A percentile compares a stretch with the other conserved stretches of the same genome.
Conservation (phyloP, 176 grass and related monocot species). For the Tillandsia fasciculata region DNA sequence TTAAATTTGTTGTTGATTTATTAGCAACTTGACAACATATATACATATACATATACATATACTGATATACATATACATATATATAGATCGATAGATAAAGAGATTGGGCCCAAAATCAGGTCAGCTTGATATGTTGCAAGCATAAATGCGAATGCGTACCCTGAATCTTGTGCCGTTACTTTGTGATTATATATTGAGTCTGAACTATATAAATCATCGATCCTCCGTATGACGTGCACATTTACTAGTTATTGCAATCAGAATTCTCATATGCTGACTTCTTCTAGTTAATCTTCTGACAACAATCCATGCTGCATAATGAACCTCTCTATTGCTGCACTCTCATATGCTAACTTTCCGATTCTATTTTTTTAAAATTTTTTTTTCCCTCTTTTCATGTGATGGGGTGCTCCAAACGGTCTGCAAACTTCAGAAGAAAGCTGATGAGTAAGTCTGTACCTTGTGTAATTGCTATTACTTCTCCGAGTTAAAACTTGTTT, state of each 20-base stretch:
- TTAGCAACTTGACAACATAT: too few relatives aligned
- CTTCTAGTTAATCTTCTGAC: background rate
- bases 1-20: too few relatives aligned
- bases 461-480: slow-evolving; percentile 5
- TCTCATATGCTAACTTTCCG: background rate
- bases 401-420: slow-evolving; percentile 25
- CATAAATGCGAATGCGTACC: background rate
- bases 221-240: background rate
- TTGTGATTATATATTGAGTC: background rate
- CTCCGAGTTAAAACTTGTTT: too few relatives aligned
- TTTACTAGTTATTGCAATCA: background rate
- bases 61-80: too few relatives aligned
- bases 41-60: too few relatives aligned
- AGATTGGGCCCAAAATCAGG: too few relatives aligned
- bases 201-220: background rate
- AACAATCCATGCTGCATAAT: background rate
- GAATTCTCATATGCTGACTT: background rate
- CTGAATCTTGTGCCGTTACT: background rate
- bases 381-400: slow-evolving; percentile 25
- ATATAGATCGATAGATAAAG: too few relatives aligned
- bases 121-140: background rate
- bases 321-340: background rate
- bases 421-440: slow-evolving; percentile 70
- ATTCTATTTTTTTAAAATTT: background rate
- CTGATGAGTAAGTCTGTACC: slow-evolving; percentile 86